Evolutionary conservation across 2,329 filamentous ascomycete species (phyloP), one percentile per base, ranked within the genome.

Genomic region (Hymenoscyphus fructigenus): DNA sequence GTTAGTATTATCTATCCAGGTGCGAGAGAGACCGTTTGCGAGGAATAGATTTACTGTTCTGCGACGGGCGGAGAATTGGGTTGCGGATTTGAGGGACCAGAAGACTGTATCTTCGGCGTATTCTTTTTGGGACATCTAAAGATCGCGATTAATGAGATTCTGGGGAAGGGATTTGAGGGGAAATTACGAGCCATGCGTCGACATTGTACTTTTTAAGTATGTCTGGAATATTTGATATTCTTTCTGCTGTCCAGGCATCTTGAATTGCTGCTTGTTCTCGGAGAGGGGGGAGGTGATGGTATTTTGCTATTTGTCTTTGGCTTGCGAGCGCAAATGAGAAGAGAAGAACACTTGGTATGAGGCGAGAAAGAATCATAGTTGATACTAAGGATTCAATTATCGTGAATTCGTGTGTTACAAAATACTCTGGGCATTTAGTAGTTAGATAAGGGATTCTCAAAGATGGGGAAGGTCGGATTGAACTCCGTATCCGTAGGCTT

Each of bases 101-200:
- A 83, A 83, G 28, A 80, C 78, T 0, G 81, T 83, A 63, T 84
- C 82, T 68, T 84, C 82, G 65, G 79, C 81, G 69, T 83, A 82
- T 67, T 84, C 81, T 59, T 79, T 79, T 72, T 84, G 81, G 74
- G 79, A 81, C 68, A 82, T 81, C 80, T 83, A 53, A 15, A 20
- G 10, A n/a, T 14, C 34, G 34, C 44, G 9, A 57, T 36, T 15
- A 12, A 47, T 34, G 56, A 29, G 32, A 28, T 23, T 15, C 12
- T 2, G 5, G 20, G 6, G 3, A 32, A 2, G 23, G 23, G 2
- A 56, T 53, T 26, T 53, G 38, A 57, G 41, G 36, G 7, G 4
- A 28, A 15, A 44, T 75, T 26, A 82, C 79, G 60, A 83, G 77
- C 81, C 81, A 83, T 20, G 81, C 81, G 67, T 81, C 81, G 36